A percentile compares a stretch with the other conserved stretches of the same genome.
These are phyloP conservation scores for Paramecium biaurelia DNA, from an alignment of 73 alveolate genomes.

Conservation along the genomic window DNA sequence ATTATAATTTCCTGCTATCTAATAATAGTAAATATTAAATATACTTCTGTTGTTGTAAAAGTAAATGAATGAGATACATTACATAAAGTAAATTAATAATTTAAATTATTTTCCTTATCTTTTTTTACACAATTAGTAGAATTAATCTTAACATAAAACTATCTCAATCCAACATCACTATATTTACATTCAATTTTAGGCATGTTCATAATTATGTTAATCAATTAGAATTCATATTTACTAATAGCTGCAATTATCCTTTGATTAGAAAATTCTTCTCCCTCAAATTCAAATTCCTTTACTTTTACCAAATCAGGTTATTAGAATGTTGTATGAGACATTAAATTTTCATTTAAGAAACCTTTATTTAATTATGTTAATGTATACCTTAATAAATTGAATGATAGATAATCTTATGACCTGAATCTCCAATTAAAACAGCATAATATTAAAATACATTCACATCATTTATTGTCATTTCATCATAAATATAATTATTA, in stretches of 20 bases:
- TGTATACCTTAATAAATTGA: not conserved
- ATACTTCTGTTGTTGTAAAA: slow-evolving; percentile 5
- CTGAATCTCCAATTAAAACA: slow-evolving; percentile 34
- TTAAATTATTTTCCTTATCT: not conserved
- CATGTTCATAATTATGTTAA: not conserved
- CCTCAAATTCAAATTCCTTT: not conserved
- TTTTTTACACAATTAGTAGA: not conserved
- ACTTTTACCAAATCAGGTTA: not conserved
- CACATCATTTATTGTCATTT: slow-evolving; percentile 19
- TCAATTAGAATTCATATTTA: not conserved
- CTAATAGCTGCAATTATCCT: not conserved
- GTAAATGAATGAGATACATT: not conserved
- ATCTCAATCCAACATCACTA: not conserved
- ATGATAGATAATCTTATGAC: slow-evolving; percentile 27
- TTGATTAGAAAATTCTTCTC: not conserved
- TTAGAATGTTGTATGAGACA: not conserved
- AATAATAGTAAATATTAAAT: not conserved
- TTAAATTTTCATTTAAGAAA: not conserved
- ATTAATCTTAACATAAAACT: not conserved
- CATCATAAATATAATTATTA: not conserved
- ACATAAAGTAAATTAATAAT: not conserved
- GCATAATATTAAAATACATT: slow-evolving; percentile 31
- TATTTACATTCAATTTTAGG: slow-evolving; percentile 16
- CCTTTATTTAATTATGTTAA: not conserved
- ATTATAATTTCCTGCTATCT: not conserved